Evolutionary conservation across 2,329 filamentous ascomycete species (phyloP), one percentile per base, ranked within the genome.

Genomic region (Hypoxylon sp.): DNA sequence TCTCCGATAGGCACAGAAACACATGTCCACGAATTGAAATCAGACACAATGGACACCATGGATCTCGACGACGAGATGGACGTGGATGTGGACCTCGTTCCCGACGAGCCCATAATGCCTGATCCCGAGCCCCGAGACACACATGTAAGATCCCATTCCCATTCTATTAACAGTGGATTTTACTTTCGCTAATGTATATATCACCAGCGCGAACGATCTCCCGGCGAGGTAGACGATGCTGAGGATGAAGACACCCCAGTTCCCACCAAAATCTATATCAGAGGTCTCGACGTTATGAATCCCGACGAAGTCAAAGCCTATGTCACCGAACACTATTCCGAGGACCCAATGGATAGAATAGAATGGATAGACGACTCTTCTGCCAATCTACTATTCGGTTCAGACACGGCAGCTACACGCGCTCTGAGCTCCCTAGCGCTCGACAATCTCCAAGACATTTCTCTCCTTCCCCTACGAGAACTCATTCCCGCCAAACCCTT

Each of bases 291-390:
- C 73, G 87, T 90, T 44, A 82, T 98, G 74, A 92, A 90, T 30
- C 93, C 93, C 26, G 85, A 88, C 57, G 88, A 97, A 67, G 90
- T 98, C 71, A 89, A 91, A 70, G 82, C 85, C 62, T 97, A 93
- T 71, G 87, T 92, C 7, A 79, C 82, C 49, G 84, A 91, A 66
- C 86, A 95, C 76, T 93, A 86, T 72, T 79, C 83, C 34, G 75
- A 78, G 13, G 81, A 84, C 57, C 73, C 80, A 54, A 81, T 89
- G 59, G 81, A 85, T 58, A 84, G 86, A 64, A 83, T 97, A 67
- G 93, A 98, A 79, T 99, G 95, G 95, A 93, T 99, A 69, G 92
- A 98, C 76, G 95, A 99, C 77, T 89, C 87, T 6, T 94, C 93
- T 0, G 92, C 93, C 65, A 98, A 98, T 75, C 82, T 97, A 55